Base-by-base conservation (phyloP, 2,329 filamentous ascomycete genomes). In the Fusarium drepaniforme region DNA sequence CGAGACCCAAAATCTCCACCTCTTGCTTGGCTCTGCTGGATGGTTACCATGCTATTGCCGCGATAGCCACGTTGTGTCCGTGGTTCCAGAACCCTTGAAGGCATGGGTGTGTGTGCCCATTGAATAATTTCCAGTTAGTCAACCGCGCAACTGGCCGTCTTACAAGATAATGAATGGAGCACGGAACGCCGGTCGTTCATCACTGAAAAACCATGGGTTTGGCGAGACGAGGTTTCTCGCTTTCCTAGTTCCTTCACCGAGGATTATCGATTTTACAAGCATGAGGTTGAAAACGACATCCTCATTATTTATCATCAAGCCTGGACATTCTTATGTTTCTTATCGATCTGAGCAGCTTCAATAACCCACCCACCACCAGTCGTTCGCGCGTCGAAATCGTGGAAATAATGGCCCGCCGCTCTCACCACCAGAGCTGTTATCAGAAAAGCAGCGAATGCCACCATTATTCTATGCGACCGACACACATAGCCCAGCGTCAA, bases 61-160 rank as follows among this genome's bases (percentile, higher is more conserved):
- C 70, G 62, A 70, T 77, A 74, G 67, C 72, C 76, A 72, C 64
- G 44, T 58, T 58, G 53, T 58, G 53, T 46, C 53, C 59, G 46
- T 70, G 53, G 40, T 51, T 46, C 60, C 60, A 49, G 42, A 51
- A 35, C 42, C 53, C 35, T 25, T 23, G 53, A 38, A 16, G 53
- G 21, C 30, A 35, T 16, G 53, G 53, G 53, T 61, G 35, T 51
- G 38, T 61, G 35, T 51, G 38, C 30, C 25, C 49, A 59, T 40
- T 56, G 15, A 57, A 38, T 25, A 60, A 35, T 37, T 40, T 38
- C 63, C 40, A 21, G 56, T 25, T 60, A 46, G 53, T 23, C 28
- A 40, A 63, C 35, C 56, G 21, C 44, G 25, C n/a, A 23, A 61
- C n/a, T 49, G 40, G 38, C 30, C 12, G 21, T 40, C 63, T 18